A percentile compares a stretch with the other conserved stretches of the same genome.
Conservation (phyloP, 2,329 filamentous ascomycete species). For the Sordariomycetes sp. region DNA sequence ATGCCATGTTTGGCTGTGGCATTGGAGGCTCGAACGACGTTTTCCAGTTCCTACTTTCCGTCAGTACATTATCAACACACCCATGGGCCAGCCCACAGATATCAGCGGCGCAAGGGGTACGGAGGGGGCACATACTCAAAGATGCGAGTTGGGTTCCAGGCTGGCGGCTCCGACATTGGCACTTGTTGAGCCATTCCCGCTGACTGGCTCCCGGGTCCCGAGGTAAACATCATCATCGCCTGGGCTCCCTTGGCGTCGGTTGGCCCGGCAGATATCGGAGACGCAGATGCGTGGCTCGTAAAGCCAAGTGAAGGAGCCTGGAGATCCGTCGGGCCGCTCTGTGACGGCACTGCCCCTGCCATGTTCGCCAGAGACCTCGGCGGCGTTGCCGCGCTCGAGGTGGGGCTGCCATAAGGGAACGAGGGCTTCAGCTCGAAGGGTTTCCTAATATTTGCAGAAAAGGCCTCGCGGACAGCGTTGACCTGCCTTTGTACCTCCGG, state of each 20-base stretch:
- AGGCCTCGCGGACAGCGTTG: conserved; percentile 78
- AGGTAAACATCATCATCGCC: conserved; percentile 7
- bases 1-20: conserved; percentile 19
- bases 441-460: conserved; percentile 75
- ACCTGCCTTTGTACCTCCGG: conserved; percentile 85
- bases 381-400: conserved; percentile 53
- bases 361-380: conserved; percentile 29
- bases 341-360: conserved; percentile 32
- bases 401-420: conserved; percentile 79
- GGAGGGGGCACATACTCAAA: conserved; percentile 62
- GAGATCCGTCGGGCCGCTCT: not conserved
- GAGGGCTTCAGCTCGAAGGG: conserved; percentile 82
- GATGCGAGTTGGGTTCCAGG: conserved; percentile 80
- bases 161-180: conserved; percentile 49
- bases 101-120: no score
- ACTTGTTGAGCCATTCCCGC: conserved; percentile 37
- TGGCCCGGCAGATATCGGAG: conserved; percentile 1
- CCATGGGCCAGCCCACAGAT: not conserved
- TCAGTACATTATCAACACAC: not conserved
- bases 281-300: not conserved
- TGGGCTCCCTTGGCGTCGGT: not conserved
- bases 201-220: not conserved
- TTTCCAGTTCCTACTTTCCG: not conserved
- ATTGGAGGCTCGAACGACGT: not conserved
- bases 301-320: not conserved